Percentiles rank a stretch among this genome's conserved stretches.
Evolutionary conservation across 768 basidiomycete genomes (phyloP).

Genomic region (Termitomyces sp.): DNA sequence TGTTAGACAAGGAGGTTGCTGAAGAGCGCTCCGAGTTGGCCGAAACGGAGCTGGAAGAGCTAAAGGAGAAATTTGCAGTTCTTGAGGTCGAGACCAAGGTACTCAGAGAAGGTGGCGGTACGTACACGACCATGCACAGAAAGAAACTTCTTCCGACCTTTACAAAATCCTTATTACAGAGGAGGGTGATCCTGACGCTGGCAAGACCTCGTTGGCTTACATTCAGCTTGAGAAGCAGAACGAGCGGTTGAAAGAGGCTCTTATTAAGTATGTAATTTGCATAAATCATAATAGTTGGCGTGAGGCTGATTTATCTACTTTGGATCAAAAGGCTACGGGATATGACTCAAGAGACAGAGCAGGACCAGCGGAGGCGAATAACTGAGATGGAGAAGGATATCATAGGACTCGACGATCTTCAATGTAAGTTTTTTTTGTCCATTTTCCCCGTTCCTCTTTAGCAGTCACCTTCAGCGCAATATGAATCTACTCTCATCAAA

Average conservation of each 20-base stretch:
- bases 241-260: slow-evolving; percentile 90
- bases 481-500: slow-evolving; percentile 76
- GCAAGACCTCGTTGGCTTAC: slow-evolving; percentile 62
- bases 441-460: background rate
- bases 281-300: background rate
- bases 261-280: slow-evolving; percentile 55
- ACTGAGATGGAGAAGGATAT: slow-evolving; percentile 90
- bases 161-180: slow-evolving; percentile 1
- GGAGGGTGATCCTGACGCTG: slow-evolving; percentile 26
- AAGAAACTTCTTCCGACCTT: background rate
- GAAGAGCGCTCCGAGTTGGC: slow-evolving; percentile 87
- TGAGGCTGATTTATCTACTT: slow-evolving; percentile 1
- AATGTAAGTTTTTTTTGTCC: slow-evolving; percentile 45
- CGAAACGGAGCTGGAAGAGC: slow-evolving; percentile 72
- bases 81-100: slow-evolving; percentile 83
- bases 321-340: slow-evolving; percentile 70
- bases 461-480: slow-evolving; percentile 51
- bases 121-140: slow-evolving; percentile 6
- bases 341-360: slow-evolving; percentile 82
- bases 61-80: slow-evolving; percentile 75
- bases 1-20: slow-evolving; percentile 94
- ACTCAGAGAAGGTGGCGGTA: slow-evolving; percentile 50
- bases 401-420: slow-evolving; percentile 71
- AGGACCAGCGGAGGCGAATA: slow-evolving; percentile 77
- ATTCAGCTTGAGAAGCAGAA: slow-evolving; percentile 97